Evolutionary conservation across 2,329 filamentous ascomycete species (phyloP).

Genomic region (Rhinocladiella similis): DNA sequence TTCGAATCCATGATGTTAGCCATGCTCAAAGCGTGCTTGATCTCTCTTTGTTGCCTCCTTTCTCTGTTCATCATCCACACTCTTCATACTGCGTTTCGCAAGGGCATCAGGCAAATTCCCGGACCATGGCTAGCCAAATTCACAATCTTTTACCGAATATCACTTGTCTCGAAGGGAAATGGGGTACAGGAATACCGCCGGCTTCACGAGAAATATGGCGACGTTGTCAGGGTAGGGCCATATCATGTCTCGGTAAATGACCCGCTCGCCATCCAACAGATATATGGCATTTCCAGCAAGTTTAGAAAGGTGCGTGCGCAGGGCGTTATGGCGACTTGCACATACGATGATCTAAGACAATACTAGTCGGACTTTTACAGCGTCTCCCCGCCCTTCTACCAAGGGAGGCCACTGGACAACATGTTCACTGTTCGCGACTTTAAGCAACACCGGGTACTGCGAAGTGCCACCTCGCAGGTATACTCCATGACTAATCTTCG

Average conservation of each 20-base stretch:
- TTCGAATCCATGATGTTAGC: too few relatives aligned
- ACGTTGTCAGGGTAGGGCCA: conserved; percentile 9
- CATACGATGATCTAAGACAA: background rate
- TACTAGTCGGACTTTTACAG: conserved; percentile 73
- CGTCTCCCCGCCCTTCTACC: conserved; percentile 58
- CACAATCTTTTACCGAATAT: background rate
- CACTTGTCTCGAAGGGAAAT: background rate
- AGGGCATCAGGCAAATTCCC: background rate
- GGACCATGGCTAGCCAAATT: background rate
- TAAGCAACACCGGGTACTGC: conserved; percentile 4
- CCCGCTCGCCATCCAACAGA: conserved; percentile 69
- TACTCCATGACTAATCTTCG: conserved; percentile 52
- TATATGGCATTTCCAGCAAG: conserved; percentile 80
- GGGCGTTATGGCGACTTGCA: background rate
- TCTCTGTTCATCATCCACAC: background rate
- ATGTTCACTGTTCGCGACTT: conserved; percentile 8
- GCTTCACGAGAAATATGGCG: conserved; percentile 2
- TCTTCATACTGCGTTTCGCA: background rate
- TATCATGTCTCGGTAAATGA: conserved; percentile 65
- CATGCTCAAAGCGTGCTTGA: too few relatives aligned
- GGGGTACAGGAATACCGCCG: background rate
- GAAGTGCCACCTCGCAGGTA: conserved; percentile 42
- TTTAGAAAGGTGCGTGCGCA: conserved; percentile 64
- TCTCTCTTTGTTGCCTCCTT: too few relatives aligned
- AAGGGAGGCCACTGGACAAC: conserved; percentile 8